Conservation (phyloP, 164 flowering plant species). For the Chimonanthus salicifolius region DNA sequence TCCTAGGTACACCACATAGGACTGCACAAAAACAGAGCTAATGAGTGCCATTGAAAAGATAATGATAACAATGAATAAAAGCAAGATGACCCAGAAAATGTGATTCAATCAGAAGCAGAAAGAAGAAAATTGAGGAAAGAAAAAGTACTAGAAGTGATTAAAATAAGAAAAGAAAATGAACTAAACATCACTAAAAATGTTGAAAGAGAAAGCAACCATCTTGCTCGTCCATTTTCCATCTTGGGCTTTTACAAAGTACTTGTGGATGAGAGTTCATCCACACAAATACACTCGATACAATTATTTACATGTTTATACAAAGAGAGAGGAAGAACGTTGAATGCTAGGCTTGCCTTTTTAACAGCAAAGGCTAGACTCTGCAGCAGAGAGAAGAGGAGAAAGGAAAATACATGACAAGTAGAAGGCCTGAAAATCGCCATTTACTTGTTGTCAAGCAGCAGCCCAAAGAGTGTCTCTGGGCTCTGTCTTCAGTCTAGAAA, state of each 20-base stretch:
- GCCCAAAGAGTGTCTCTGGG: too few relatives aligned
- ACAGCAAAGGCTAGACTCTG: conserved; percentile 11
- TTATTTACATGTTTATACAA: too few relatives aligned
- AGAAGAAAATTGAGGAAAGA: neutral
- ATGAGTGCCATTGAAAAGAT: neutral
- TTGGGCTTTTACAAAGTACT: too few relatives aligned
- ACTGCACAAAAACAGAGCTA: conserved; percentile 19
- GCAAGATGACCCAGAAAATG: neutral
- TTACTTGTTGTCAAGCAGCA: too few relatives aligned
- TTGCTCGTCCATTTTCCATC: neutral
- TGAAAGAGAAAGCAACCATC: neutral
- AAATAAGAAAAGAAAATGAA: neutral
- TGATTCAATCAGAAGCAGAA: neutral
- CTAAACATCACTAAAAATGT: neutral
- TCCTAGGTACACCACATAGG: conserved; percentile 62
- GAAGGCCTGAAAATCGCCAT: neutral
- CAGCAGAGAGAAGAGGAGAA: conserved; percentile 3
- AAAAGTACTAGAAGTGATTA: neutral
- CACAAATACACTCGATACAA: too few relatives aligned
- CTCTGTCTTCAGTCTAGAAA: too few relatives aligned
- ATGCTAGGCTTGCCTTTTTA: conserved; percentile 29
- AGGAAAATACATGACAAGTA: neutral
- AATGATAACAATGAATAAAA: neutral
- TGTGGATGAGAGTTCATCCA: too few relatives aligned
- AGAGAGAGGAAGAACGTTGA: neutral